Evolutionary conservation across 129 eudicot species (phyloP).

Genomic region (Oenanthe sinensis): DNA sequence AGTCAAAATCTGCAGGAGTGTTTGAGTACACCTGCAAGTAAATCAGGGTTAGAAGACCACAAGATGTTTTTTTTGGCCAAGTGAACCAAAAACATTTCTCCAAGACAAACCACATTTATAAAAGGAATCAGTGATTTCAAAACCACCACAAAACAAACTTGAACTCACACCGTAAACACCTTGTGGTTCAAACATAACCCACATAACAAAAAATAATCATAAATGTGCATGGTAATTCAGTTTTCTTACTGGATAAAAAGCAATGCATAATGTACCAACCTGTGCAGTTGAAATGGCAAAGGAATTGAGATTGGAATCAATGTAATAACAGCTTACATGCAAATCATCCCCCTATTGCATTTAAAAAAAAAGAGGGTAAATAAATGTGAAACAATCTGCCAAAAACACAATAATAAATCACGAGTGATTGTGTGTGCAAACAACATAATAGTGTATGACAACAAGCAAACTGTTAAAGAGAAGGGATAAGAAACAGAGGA

Average conservation of each 20-base stretch:
- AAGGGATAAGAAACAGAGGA: no score
- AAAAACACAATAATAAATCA: no score
- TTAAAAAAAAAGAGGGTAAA: no score
- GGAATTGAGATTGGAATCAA: constrained; percentile 70
- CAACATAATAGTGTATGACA: no score
- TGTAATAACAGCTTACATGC: constrained; percentile 90
- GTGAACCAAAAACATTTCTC: not conserved
- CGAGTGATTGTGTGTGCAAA: no score
- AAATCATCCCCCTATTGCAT: constrained; percentile 70
- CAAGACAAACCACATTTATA: no score
- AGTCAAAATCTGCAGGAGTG: constrained; percentile 95
- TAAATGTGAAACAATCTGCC: no score
- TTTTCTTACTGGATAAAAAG: not conserved
- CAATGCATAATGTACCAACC: constrained; percentile 34
- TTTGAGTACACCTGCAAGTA: constrained; percentile 74
- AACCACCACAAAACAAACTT: not conserved
- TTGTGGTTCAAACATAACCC: not conserved
- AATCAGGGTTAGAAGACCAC: not conserved
- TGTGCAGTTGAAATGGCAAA: constrained; percentile 87
- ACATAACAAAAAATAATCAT: not conserved
- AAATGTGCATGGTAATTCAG: not conserved
- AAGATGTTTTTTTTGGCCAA: not conserved
- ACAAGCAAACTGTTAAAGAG: no score
- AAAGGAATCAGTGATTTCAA: not conserved
- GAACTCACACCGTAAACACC: not conserved